Evolutionary conservation across 2,329 filamentous ascomycete species (phyloP), one percentile per base, ranked within the genome.

Genomic region (Raffaelea albimanens): DNA sequence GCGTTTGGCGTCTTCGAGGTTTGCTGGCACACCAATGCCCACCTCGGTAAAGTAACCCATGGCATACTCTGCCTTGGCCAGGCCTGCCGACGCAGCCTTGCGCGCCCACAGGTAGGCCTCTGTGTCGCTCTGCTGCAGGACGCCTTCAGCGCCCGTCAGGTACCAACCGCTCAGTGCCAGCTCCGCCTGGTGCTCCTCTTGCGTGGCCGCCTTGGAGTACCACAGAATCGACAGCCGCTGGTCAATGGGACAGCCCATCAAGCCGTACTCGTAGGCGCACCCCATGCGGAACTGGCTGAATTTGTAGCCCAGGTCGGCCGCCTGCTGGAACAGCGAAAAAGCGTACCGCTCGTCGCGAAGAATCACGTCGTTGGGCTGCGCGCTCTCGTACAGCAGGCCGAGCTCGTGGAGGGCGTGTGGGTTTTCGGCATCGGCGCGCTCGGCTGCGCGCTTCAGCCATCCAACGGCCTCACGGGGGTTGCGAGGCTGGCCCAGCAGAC

Each of bases 11-110:
- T 97, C 93, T 59, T 98, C 93, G 57, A 96, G 59, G 62, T 91
- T 94, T 9, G 85, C 81, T 16, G 83, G 74, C 54, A 87, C 82
- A 25, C 93, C 93, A 57, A 98, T 97, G 13, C 93, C 93, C 43
- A 93, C 83, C 66, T 98, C 93, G 1, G 87, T 94, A 61, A 95
- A 96, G 67, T 97, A 96, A 0, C 93, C 93, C 85, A 98, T 95
- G 0, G 91, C 93, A 67, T 96, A 97, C 68, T 97, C 87, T 0
- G 93, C 93, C 71, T 97, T 98, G 8, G 88, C 82, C 34, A 96
- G 67, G 3, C 91, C 89, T 3, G 88, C 85, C 53, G 83, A 80
- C 0, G 93, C 93, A 2, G 93, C 91, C 66, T 96, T 97, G 20
- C 91, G 76, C 11, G 93, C 91, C 93, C 93, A 98, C 2, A 98